phyloP scores from a whole-genome alignment of 257 asterid genomes.

The Solanum tarijense region DNA sequence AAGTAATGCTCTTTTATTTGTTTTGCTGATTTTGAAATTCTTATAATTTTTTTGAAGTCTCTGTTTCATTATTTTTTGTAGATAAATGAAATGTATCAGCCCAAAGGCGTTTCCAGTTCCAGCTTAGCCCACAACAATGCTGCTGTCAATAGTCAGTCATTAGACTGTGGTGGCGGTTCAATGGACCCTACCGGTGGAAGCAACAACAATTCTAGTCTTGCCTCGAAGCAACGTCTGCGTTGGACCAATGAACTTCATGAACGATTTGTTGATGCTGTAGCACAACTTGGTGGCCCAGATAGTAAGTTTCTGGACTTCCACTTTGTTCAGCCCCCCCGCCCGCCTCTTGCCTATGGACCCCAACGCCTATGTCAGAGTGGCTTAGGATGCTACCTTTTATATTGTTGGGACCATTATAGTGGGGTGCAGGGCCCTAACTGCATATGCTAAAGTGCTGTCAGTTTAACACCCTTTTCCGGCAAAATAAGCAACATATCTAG shows the following conservation, averaged over 20 bases:
- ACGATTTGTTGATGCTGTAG: conserved; percentile 92
- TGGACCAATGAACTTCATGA: conserved; percentile 98
- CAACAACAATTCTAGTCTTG: conserved; percentile 50
- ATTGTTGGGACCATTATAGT: background rate
- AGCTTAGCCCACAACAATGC: conserved; percentile 30
- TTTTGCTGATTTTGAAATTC: background rate
- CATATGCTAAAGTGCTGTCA: background rate
- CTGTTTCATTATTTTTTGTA: background rate
- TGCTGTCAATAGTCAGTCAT: conserved; percentile 18
- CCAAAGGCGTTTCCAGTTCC: conserved; percentile 10
- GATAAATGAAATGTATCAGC: conserved; percentile 1
- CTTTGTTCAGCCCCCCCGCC: background rate
- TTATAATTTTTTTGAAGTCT: background rate
- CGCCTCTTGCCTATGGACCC: background rate
- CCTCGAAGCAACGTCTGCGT: conserved; percentile 93
- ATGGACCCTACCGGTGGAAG: conserved; percentile 63
- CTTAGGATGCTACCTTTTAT: background rate
- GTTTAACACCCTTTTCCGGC: background rate
- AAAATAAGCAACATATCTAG: background rate
- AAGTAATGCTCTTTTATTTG: background rate
- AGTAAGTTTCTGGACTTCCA: conserved; percentile 41
- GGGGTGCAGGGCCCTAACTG: background rate
- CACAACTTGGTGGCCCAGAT: conserved; percentile 99
- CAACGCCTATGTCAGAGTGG: background rate
- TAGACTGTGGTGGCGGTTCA: conserved; percentile 25